Conservation (phyloP, 345 rosid genomes). For the Heritiera littoralis region DNA sequence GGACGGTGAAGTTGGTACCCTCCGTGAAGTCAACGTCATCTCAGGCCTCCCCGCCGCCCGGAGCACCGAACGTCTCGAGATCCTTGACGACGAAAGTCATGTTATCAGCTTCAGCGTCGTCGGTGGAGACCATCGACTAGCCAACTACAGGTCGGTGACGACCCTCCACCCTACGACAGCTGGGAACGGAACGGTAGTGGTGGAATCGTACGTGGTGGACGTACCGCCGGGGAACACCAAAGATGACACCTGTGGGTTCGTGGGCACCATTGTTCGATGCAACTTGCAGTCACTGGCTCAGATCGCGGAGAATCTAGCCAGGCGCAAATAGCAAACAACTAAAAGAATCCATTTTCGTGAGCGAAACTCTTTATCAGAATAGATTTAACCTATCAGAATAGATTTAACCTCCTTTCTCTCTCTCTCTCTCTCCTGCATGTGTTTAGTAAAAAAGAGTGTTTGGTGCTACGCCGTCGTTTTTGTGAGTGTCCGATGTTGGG, state of each 20-base stretch:
- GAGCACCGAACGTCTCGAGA: slow-evolving; percentile 65
- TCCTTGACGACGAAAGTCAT: slow-evolving; percentile 67
- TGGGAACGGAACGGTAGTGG: slow-evolving; percentile 68
- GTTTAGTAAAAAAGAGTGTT: slow-evolving; percentile 20
- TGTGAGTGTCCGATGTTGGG: slow-evolving; percentile 34
- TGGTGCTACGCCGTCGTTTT: slow-evolving; percentile 34
- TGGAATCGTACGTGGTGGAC: slow-evolving; percentile 87
- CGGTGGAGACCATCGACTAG: slow-evolving; percentile 67
- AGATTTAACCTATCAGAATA: neutral
- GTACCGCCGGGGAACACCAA: slow-evolving; percentile 74
- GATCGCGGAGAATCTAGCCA: slow-evolving; percentile 50
- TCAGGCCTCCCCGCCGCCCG: slow-evolving; percentile 69
- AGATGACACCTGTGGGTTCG: slow-evolving; percentile 77
- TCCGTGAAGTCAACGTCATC: slow-evolving; percentile 60
- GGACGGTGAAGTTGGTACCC: slow-evolving; percentile 61
- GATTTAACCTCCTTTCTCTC: neutral
- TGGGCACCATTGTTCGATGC: slow-evolving; percentile 74
- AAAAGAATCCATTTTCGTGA: slow-evolving; percentile 1
- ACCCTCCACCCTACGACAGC: slow-evolving; percentile 50
- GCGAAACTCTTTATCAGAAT: neutral
- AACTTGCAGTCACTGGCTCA: slow-evolving; percentile 79
- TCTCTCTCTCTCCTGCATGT: neutral
- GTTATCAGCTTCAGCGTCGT: slow-evolving; percentile 66
- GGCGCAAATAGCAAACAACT: slow-evolving; percentile 22
- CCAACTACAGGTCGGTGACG: slow-evolving; percentile 67